Evolutionary conservation across 1,139 yeast species (phyloP), one percentile per base, ranked within the genome.

Genomic region (Yamadazyma sp.): DNA sequence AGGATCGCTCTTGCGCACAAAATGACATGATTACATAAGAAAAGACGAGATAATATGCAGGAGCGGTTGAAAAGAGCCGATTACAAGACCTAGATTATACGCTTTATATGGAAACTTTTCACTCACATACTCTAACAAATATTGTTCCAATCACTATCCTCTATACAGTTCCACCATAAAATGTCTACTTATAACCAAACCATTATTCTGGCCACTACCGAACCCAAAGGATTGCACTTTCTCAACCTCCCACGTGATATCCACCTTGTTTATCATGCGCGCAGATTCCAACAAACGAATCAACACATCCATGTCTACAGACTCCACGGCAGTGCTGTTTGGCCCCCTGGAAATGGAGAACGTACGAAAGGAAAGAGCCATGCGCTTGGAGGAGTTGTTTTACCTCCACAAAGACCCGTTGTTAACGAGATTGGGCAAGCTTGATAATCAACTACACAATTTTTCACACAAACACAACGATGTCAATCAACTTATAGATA

Each of bases 191-290:
- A n/a, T n/a, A n/a, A n/a, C n/a, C n/a, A n/a, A n/a, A n/a, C n/a
- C n/a, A n/a, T n/a, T n/a, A n/a, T n/a, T n/a, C n/a, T n/a, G n/a
- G n/a, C n/a, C n/a, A n/a, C n/a, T n/a, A n/a, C n/a, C n/a, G n/a
- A n/a, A n/a, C n/a, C n/a, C n/a, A n/a, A n/a, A n/a, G n/a, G n/a
- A n/a, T n/a, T n/a, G n/a, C n/a, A n/a, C n/a, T n/a, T n/a, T n/a
- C n/a, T n/a, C n/a, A n/a, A n/a, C n/a, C n/a, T n/a, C n/a, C n/a
- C 49, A 41, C 47, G 44, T 47, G 51, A 47, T 35, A 30, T 41
- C 38, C 50, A 38, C 39, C 33, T 40, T 41, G 51, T 39, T 41
- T 44, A 29, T 47, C 51, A 47, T 39, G 45, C 42, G 42, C 43
- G 42, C 37, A 26, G 14, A 6, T 13, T 6, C 6, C n/a, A 4